A percentile compares a stretch with the other conserved stretches of the same genome.
Conservation (phyloP, 352 stramenopile species). For the Phytophthora pini region DNA sequence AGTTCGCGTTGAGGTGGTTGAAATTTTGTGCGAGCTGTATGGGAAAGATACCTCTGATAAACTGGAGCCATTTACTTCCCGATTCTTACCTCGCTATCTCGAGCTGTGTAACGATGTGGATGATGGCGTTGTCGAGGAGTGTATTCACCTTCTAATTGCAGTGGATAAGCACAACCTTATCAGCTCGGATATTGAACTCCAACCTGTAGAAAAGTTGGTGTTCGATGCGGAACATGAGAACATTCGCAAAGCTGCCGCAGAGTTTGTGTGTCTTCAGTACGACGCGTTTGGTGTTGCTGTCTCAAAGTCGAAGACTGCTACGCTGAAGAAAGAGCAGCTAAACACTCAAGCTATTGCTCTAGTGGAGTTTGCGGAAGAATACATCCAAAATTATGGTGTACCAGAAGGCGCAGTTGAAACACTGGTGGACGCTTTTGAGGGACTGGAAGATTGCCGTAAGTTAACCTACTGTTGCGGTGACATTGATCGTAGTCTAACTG, state of each 20-base stretch:
- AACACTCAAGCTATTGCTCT: slow-evolving; percentile 88
- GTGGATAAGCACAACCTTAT: slow-evolving; percentile 87
- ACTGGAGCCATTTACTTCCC: slow-evolving; percentile 81
- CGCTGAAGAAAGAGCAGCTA: slow-evolving; percentile 83
- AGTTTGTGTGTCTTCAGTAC: slow-evolving; percentile 91
- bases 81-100: slow-evolving; percentile 79
- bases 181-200: slow-evolving; percentile 77
- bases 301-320: slow-evolving; percentile 55
- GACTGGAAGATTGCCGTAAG: slow-evolving; percentile 86
- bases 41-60: slow-evolving; percentile 70
- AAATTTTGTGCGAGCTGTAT: slow-evolving; percentile 88
- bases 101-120: slow-evolving; percentile 87
- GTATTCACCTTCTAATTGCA: slow-evolving; percentile 78
- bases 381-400: slow-evolving; percentile 74
- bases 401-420: slow-evolving; percentile 68
- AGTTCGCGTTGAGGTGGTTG: slow-evolving; percentile 86
- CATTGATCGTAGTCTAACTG: slow-evolving; percentile 12
- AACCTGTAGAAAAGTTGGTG: slow-evolving; percentile 80
- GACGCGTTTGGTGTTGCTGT: slow-evolving; percentile 86
- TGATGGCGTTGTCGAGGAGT: slow-evolving; percentile 68
- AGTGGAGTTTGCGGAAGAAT: slow-evolving; percentile 91
- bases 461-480: slow-evolving; percentile 10
- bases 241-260: slow-evolving; percentile 81
- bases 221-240: slow-evolving; percentile 76
- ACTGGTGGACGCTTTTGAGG: slow-evolving; percentile 88